Evolutionary conservation across 2,329 filamentous ascomycete species (phyloP), one percentile per base, ranked within the genome.

Genomic region (Dothistroma pini): DNA sequence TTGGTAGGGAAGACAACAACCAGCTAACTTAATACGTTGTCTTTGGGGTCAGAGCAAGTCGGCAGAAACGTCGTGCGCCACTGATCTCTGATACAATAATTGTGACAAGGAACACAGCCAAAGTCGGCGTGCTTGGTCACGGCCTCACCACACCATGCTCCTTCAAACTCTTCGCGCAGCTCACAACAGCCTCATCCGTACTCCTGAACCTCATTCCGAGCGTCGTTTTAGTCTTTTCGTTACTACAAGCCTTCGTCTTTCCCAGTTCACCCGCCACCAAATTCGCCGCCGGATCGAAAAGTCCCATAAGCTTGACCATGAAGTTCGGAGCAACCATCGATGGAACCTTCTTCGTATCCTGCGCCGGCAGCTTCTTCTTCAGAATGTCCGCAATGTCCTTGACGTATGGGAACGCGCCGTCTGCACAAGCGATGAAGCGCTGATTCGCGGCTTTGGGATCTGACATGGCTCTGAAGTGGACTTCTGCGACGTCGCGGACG

Each of bases 401-500:
- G 21, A 71, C 54, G 29, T 53, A 64, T 34, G 69, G 41, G 12
- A 59, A 60, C 10, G 54, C 51, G 19, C 56, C 63, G 14, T 62
- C 63, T 29, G 60, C 34, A 38, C 60, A 58, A 16, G 71, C 60
- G 19, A 60, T 32, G 41, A 60, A 73, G 6, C 72, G 60, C 60
- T 73, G 63, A 6, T 67, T 66, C 1, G 56, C 60, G 11, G 71
- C 72, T 29, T 65, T 57, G 4, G 70, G 66, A 25, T 63, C 29
- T 10, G 61, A 68, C 71, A 74, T 73, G 6, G 72, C 71, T 25
- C 57, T 63, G 2, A 75, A 21, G 60, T 74, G 72, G 19, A 67
- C 68, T 19, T 63, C 54, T 1, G 71, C 69, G 10, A 74, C 68
- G 44, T 74, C 70, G 11, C 63, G 57, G 3, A 74, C 67, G 34